A percentile compares a stretch with the other conserved stretches of the same genome.
These are phyloP conservation scores for Endocarpon pusillum DNA, from an alignment of 495 filamentous ascomycete species.

Conservation along the genomic window DNA sequence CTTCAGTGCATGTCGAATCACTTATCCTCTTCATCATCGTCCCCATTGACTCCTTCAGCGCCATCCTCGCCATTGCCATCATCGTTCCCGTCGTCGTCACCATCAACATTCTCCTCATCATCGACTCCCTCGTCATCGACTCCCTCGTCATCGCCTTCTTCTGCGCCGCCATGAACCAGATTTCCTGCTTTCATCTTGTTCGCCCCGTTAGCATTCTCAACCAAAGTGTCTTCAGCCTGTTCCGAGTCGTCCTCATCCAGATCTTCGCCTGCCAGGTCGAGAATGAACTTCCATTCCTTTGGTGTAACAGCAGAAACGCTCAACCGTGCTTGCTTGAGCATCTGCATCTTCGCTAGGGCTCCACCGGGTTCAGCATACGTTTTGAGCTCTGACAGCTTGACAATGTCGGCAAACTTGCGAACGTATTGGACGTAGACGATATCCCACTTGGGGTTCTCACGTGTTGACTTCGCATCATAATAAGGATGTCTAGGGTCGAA, in stretches of 20 bases:
- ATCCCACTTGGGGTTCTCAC: slow-evolving; percentile 75
- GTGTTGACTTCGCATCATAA: slow-evolving; percentile 57
- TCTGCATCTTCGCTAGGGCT: slow-evolving; percentile 63
- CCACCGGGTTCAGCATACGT: slow-evolving; percentile 36
- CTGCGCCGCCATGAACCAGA: background rate
- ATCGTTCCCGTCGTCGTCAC: background rate
- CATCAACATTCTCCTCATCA: background rate
- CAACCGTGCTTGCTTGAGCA: slow-evolving; percentile 59
- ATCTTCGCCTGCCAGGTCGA: slow-evolving; percentile 21
- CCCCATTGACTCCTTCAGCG: background rate
- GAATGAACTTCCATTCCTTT: slow-evolving; percentile 68
- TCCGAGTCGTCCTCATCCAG: slow-evolving; percentile 24
- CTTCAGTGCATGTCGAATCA: background rate
- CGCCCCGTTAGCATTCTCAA: background rate
- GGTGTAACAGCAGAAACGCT: slow-evolving; percentile 66
- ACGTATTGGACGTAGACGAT: slow-evolving; percentile 77
- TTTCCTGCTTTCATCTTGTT: background rate
- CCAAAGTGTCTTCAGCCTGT: slow-evolving; percentile 1
- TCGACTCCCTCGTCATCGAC: background rate
- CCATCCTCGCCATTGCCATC: background rate
- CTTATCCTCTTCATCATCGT: background rate
- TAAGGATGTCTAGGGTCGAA: slow-evolving; percentile 66
- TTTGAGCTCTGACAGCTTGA: slow-evolving; percentile 61
- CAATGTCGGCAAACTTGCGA: slow-evolving; percentile 54
- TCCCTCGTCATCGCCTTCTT: background rate